These are phyloP conservation scores for Neurospora sp. DNA, from an alignment of 495 filamentous ascomycete genomes.

Conservation along the genomic window DNA sequence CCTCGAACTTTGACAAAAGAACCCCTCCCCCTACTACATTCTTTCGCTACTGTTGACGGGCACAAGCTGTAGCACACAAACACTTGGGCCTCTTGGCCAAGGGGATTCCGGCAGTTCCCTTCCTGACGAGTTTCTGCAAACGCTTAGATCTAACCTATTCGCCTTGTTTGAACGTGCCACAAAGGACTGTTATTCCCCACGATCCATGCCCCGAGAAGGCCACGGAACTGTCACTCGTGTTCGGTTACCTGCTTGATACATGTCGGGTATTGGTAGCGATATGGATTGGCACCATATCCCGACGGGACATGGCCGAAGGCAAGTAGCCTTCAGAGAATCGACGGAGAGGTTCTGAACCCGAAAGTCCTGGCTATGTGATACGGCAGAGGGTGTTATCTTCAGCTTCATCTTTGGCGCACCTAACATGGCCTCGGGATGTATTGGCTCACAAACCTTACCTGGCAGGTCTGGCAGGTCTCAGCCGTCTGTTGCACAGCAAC, in stretches of 20 bases:
- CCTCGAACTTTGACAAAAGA: neutral
- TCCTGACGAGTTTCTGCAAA: neutral
- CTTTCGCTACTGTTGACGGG: neutral
- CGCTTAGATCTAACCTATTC: neutral
- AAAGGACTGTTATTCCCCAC: neutral
- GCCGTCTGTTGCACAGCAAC: neutral
- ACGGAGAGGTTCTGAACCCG: neutral
- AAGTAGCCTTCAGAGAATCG: neutral
- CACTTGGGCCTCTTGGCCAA: neutral
- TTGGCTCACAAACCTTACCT: neutral
- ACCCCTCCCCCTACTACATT: neutral
- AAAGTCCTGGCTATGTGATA: neutral
- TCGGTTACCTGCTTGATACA: neutral
- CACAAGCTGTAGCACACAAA: neutral
- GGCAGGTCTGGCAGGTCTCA: neutral
- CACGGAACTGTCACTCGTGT: neutral
- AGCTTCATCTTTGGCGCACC: neutral
- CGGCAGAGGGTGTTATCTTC: neutral
- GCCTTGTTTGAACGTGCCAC: neutral
- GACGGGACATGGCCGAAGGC: neutral
- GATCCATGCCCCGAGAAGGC: neutral
- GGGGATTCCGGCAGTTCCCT: neutral
- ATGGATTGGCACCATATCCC: neutral
- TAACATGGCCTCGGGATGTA: neutral
- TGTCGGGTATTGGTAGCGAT: neutral